Evolutionary conservation across 805 yeast species (phyloP), one percentile per base, ranked within the genome.

Genomic region (Zygosaccharomyces bailii): DNA sequence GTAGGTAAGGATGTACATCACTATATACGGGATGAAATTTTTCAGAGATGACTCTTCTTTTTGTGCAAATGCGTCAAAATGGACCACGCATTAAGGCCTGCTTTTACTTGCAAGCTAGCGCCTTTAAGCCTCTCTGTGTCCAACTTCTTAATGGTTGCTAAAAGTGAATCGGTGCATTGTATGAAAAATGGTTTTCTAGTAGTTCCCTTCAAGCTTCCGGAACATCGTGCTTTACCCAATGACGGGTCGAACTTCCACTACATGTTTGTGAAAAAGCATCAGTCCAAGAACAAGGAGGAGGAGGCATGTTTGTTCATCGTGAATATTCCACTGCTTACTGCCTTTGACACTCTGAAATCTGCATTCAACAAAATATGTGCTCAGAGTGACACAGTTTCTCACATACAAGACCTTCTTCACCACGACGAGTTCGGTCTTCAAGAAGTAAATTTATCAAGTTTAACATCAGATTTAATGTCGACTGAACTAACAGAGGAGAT

Each of bases 291-390:
- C 41, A 70, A 68, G 25, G 64, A 69, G 2, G 74, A 74, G 25
- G 63, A 73, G 16, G 74, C 75, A 41, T 70, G 85, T 21, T 63
- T 90, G n/a, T 90, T 90, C 65, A 61, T 84, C 4, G 79, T 84
- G 46, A 89, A 90, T 59, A 66, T 88, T 32, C 96, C 97, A 1
- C 66, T 82, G 17, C 73, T 75, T 45, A 73, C 88, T 5, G 71
- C 73, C 18, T 56, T 77, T 11, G 70, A 73, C 34, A 68, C 69
- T 27, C 59, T 88, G 38, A 82, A 79, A 56, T 72, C 70, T 44
- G 73, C 80, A 33, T 78, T 88, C 55, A 73, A 74, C 43, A 66
- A 72, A 10, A 71, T 84, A 1, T 79, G 86, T 39, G 43, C 46
- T 6, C 53, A 48, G 19, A 52, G 50, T 39, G 59, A 62, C 27